Evolutionary conservation across 345 rosid genomes (phyloP), one percentile per base, ranked within the genome.

Genomic region (Cochlearia excelsa): DNA sequence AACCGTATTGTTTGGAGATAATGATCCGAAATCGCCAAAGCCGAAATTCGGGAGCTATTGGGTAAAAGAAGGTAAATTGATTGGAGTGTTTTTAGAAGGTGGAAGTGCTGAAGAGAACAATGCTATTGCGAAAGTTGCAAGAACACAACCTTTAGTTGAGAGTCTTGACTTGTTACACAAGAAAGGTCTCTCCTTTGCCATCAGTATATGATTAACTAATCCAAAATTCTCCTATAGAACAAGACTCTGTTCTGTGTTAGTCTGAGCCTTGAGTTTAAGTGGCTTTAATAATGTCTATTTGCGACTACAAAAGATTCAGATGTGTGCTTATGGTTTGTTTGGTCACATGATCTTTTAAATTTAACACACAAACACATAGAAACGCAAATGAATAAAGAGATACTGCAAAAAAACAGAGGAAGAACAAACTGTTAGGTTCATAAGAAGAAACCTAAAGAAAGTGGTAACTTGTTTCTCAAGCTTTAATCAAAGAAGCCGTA

Each of bases 11-110:
- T 89, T 93, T 23, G 99, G 97, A 7, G 86, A 87, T 74, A 84
- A 51, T 61, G 63, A 78, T 59, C 95, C 84, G 1, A 49, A 78
- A 41, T 76, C 87, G 10, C 49, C 80, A 6, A 84, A 81, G 50
- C 82, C 92, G 1, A 93, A 93, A 70, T 93, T 93, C 45, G 97
- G 99, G 9, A 38, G 89, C 40, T 93, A 83, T 71, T 93, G 97
- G 99, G 63, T 93, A 55, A 84, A 93, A 59, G 85, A 93, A 3
- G 90, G 97, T 30, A 93, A 89, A 75, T 53, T 93, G 10, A 72
- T 84, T 8, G 99, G 99, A 71, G 95, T 60, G 23, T 93, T 93
- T 63, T 75, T 93, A 46, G 99, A 93, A 75, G 82, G 89, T 30
- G 99, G 99, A 48, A 77, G 66, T 65, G 83, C 99, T 1, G 95